phyloP scores from a whole-genome alignment of 306 rosid species.

The Trifolium subterraneum region DNA sequence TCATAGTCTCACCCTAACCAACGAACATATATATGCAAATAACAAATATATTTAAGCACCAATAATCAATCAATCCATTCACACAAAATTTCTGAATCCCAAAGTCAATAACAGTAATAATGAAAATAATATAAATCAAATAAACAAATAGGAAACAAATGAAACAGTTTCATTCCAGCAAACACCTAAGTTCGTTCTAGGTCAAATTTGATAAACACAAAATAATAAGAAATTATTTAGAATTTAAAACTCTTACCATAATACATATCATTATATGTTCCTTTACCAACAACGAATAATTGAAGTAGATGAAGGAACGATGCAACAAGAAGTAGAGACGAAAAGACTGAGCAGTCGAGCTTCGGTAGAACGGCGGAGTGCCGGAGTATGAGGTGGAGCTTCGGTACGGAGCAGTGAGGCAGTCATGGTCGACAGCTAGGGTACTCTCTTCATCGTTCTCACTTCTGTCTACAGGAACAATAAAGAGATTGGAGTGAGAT shows the following conservation, averaged over 20 bases:
- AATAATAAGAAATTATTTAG: neutral
- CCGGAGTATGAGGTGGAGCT: too few species aligned
- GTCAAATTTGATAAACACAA: neutral
- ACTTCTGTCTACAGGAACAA: too few species aligned
- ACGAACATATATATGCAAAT: constrained; percentile 24
- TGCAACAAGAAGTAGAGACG: too few species aligned
- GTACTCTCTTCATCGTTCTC: too few species aligned
- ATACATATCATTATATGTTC: too few species aligned
- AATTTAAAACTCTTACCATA: neutral
- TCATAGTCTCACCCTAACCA: constrained; percentile 46
- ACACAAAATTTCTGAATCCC: neutral
- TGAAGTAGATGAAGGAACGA: too few species aligned
- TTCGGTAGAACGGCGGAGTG: too few species aligned
- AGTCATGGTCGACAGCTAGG: too few species aligned
- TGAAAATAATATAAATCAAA: neutral
- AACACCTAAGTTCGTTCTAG: neutral
- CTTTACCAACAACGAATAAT: too few species aligned
- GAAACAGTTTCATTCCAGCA: constrained; percentile 17
- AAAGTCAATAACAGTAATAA: neutral
- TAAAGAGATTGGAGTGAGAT: too few species aligned
- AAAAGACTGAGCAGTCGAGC: too few species aligned
- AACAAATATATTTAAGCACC: constrained; percentile 16
- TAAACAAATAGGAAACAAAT: neutral
- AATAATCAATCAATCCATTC: constrained; percentile 13
- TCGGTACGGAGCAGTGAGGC: too few species aligned